These are phyloP conservation scores for Globisporangium mamillatum DNA, from an alignment of 352 stramenopile genomes.

Conservation along the genomic window DNA sequence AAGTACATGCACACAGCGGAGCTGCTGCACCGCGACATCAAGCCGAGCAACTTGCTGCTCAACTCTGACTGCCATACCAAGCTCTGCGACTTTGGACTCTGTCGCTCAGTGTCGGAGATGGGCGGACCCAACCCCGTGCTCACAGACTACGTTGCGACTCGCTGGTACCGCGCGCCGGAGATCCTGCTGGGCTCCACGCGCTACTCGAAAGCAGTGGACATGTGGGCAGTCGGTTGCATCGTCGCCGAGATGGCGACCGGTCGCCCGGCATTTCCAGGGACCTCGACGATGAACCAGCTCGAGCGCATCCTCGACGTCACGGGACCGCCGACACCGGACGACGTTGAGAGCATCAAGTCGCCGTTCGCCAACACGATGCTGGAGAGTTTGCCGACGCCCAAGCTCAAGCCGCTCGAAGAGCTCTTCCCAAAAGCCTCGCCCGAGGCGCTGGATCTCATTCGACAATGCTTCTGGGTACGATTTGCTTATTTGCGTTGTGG, in stretches of 20 bases:
- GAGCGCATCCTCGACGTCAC: slow-evolving; percentile 96
- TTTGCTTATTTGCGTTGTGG: not conserved
- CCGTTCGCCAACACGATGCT: slow-evolving; percentile 93
- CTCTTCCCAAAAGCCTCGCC: slow-evolving; percentile 85
- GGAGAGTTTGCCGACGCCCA: slow-evolving; percentile 81
- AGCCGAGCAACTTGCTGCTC: slow-evolving; percentile 95
- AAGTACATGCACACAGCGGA: slow-evolving; percentile 96
- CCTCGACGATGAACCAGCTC: slow-evolving; percentile 96
- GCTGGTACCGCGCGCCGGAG: slow-evolving; percentile 95
- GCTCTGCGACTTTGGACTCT: slow-evolving; percentile 96
- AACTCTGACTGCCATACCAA: slow-evolving; percentile 95
- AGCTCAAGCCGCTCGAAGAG: slow-evolving; percentile 77
- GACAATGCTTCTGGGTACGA: slow-evolving; percentile 80
- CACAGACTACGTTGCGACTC: slow-evolving; percentile 95
- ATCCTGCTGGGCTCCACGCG: slow-evolving; percentile 92
- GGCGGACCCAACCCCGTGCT: slow-evolving; percentile 80
- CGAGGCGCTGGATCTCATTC: slow-evolving; percentile 89
- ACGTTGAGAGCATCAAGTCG: slow-evolving; percentile 92
- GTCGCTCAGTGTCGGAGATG: slow-evolving; percentile 87
- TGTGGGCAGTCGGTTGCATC: slow-evolving; percentile 94
- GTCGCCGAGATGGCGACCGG: slow-evolving; percentile 93
- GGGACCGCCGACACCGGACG: slow-evolving; percentile 81
- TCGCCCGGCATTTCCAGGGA: slow-evolving; percentile 92
- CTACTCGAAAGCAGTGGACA: slow-evolving; percentile 93
- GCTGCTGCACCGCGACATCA: slow-evolving; percentile 95